Conservation (phyloP, 352 stramenopile genomes). For the Pythium phragmiticola region DNA sequence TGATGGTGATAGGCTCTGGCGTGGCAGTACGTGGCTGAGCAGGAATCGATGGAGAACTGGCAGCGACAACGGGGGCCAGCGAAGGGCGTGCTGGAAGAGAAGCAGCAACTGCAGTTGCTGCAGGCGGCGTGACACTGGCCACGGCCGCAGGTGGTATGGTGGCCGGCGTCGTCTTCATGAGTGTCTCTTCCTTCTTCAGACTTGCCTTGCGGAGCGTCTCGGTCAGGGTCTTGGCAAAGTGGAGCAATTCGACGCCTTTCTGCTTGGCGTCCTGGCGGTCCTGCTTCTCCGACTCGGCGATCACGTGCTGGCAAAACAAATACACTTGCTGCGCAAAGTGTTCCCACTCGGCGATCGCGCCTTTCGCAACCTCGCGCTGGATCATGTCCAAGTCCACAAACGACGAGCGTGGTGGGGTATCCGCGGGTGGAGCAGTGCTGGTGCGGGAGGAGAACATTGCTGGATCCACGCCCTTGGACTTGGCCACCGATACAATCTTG, state of each 20-base stretch:
- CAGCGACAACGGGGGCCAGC: not conserved
- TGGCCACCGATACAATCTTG: constrained; percentile 79
- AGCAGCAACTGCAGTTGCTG: not conserved
- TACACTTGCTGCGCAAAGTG: constrained; percentile 71
- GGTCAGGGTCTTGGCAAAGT: constrained; percentile 71
- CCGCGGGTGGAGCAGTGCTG: not conserved
- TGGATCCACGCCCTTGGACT: constrained; percentile 67
- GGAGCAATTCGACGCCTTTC: constrained; percentile 71
- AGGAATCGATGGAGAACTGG: not conserved
- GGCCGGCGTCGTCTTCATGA: constrained; percentile 44
- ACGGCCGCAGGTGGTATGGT: not conserved
- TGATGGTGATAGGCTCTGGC: not conserved
- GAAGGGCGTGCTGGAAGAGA: not conserved
- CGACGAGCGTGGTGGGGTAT: constrained; percentile 9
- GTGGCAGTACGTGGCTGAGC: not conserved
- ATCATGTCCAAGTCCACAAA: constrained; percentile 62
- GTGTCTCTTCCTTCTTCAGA: constrained; percentile 56
- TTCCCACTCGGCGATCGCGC: constrained; percentile 56
- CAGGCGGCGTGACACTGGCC: not conserved
- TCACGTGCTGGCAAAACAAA: constrained; percentile 72
- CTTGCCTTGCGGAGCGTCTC: constrained; percentile 72
- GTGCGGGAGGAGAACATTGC: constrained; percentile 43
- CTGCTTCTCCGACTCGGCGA: constrained; percentile 50
- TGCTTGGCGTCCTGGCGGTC: constrained; percentile 57
- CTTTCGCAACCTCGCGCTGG: constrained; percentile 33